Percentiles rank a stretch among this genome's conserved stretches.
Evolutionary conservation across 2,329 filamentous ascomycete species (phyloP).

Genomic region (Fusarium globosum): DNA sequence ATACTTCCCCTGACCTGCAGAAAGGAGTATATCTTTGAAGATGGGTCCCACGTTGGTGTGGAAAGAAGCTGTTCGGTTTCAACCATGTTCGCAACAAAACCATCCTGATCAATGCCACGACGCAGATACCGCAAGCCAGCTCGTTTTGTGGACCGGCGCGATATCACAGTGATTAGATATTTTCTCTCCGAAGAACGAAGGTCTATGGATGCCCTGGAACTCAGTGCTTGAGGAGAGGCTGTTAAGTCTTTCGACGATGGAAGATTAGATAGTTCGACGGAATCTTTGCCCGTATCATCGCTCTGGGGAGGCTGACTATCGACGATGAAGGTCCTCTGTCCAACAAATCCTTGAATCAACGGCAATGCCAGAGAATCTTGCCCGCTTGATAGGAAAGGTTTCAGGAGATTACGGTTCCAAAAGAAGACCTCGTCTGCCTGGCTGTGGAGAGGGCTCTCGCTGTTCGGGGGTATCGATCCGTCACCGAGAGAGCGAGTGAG

Average conservation of each 20-base stretch:
- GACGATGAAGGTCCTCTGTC: constrained; percentile 83
- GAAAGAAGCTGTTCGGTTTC: constrained; percentile 97
- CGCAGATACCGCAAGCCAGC: constrained; percentile 91
- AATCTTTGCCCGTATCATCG: constrained; percentile 59
- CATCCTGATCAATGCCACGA: constrained; percentile 89
- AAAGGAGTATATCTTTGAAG: constrained; percentile 79
- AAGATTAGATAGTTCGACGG: constrained; percentile 58
- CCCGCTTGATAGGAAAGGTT: constrained; percentile 79
- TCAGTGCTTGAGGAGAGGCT: constrained; percentile 42
- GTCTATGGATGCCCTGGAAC: constrained; percentile 50
- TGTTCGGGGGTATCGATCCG: constrained; percentile 30
- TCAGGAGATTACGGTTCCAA: constrained; percentile 85
- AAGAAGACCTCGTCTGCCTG: constrained; percentile 84
- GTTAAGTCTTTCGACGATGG: constrained; percentile 45
- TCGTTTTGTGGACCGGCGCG: constrained; percentile 85
- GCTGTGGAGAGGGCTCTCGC: constrained; percentile 69
- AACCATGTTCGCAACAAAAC: constrained; percentile 87
- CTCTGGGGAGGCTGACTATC: constrained; percentile 69
- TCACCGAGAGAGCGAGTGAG: constrained; percentile 75
- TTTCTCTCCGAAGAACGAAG: constrained; percentile 62
- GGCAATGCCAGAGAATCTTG: constrained; percentile 80
- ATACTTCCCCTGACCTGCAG: constrained; percentile 91
- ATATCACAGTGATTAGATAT: constrained; percentile 89
- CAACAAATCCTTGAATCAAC: constrained; percentile 93
- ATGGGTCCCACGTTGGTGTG: constrained; percentile 70